phyloP scores from a whole-genome alignment of 1,284 basidiomycete species.

The Leccinum variabile region DNA sequence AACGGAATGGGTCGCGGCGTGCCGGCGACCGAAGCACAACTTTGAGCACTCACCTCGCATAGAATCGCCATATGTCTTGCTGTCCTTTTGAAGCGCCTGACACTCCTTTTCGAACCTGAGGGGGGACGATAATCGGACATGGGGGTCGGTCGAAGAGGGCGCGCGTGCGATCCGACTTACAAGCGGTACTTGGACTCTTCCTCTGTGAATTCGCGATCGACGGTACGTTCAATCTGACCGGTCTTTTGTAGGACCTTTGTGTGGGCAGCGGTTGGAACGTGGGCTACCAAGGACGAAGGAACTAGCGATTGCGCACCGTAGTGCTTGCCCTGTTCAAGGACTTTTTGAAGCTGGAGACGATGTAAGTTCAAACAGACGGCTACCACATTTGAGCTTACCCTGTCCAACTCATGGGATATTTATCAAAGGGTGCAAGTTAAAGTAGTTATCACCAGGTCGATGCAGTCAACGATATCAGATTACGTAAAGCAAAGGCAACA shows the following conservation, averaged over 20 bases:
- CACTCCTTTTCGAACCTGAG: conserved; percentile 92
- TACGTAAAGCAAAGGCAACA: conserved; percentile 20
- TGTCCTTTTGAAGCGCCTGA: conserved; percentile 89
- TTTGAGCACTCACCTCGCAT: conserved; percentile 68
- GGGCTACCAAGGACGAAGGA: not conserved
- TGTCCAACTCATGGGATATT: conserved; percentile 47
- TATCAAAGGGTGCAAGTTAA: not conserved
- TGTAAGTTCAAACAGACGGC: conserved; percentile 7
- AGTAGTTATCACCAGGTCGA: not conserved
- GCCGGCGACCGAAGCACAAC: not conserved
- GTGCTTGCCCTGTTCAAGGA: conserved; percentile 91
- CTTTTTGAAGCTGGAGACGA: conserved; percentile 80
- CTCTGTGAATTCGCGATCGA: conserved; percentile 91
- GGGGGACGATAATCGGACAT: not conserved
- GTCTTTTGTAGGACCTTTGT: conserved; percentile 90
- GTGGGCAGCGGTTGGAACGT: conserved; percentile 4
- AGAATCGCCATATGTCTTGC: conserved; percentile 92
- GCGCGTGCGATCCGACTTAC: conserved; percentile 47
- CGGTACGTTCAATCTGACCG: conserved; percentile 93
- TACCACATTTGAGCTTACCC: conserved; percentile 36
- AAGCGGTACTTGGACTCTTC: conserved; percentile 89
- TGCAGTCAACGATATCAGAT: conserved; percentile 3
- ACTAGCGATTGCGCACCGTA: conserved; percentile 50
- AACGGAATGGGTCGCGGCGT: not conserved
- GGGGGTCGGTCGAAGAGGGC: not conserved